Evolutionary conservation across 768 basidiomycete species (phyloP).

Genomic region (Mycena haematopus): DNA sequence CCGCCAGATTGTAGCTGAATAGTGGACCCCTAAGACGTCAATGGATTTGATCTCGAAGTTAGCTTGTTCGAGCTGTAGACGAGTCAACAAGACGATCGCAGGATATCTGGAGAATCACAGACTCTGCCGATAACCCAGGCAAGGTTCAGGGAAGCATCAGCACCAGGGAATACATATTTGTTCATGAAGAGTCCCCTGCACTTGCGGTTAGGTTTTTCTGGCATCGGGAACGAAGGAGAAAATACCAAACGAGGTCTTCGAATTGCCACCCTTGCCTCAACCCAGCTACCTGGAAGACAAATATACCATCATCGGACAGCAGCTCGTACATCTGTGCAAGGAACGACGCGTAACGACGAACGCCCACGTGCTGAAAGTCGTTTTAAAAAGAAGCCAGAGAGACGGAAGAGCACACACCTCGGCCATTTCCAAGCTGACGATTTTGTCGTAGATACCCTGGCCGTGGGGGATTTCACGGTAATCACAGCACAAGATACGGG

Average conservation of each 20-base stretch:
- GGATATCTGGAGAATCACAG: neutral
- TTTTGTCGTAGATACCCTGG: slow-evolving; percentile 84
- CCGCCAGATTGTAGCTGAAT: slow-evolving; percentile 85
- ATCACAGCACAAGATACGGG: slow-evolving; percentile 91
- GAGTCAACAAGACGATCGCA: neutral
- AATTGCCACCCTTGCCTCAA: slow-evolving; percentile 96
- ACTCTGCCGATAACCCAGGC: slow-evolving; percentile 88
- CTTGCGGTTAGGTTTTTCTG: neutral
- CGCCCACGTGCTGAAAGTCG: slow-evolving; percentile 80
- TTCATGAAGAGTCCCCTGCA: slow-evolving; percentile 94
- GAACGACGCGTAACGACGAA: slow-evolving; percentile 90
- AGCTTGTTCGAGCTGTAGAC: slow-evolving; percentile 75
- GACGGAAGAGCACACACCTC: slow-evolving; percentile 59
- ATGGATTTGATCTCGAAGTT: slow-evolving; percentile 97
- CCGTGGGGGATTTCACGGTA: slow-evolving; percentile 88
- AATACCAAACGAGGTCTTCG: slow-evolving; percentile 93
- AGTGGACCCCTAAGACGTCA: slow-evolving; percentile 97
- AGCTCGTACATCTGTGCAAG: slow-evolving; percentile 91
- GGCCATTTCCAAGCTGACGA: slow-evolving; percentile 97
- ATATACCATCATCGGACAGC: slow-evolving; percentile 91
- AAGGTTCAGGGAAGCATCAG: slow-evolving; percentile 91
- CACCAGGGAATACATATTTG: slow-evolving; percentile 98
- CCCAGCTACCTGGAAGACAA: slow-evolving; percentile 98
- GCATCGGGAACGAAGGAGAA: neutral
- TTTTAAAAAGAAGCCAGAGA: neutral